A percentile compares a stretch with the other conserved stretches of the same genome.
Evolutionary conservation across 768 basidiomycete genomes (phyloP).

Genomic region (Hortiboletus campestris): DNA sequence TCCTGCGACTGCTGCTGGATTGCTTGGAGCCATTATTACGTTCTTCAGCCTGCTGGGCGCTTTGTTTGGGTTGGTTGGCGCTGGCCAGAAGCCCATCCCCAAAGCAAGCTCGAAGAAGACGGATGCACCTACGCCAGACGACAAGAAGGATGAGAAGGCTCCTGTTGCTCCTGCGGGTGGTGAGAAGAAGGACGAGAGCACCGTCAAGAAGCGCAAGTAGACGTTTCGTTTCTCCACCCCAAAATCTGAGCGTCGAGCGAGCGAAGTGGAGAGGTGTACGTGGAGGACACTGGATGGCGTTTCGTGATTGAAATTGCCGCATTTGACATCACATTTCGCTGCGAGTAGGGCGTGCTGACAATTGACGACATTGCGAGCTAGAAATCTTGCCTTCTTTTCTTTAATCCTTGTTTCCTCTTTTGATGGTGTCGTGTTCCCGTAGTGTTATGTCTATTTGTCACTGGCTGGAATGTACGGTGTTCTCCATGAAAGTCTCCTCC

Average conservation of each 20-base stretch:
- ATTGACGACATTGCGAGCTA: conserved; percentile 1
- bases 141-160: conserved; percentile 62
- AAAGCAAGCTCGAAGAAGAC: conserved; percentile 76
- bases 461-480: conserved; percentile 26
- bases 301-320: not conserved
- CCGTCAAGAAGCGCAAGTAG: conserved; percentile 75
- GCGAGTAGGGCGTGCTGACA: conserved; percentile 7
- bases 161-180: conserved; percentile 73
- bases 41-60: conserved; percentile 83
- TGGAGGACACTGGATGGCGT: conserved; percentile 11
- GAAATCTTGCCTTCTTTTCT: not conserved
- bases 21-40: conserved; percentile 72
- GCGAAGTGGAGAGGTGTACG: not conserved
- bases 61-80: conserved; percentile 76
- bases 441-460: too few relatives aligned
- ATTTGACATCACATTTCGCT: conserved; percentile 7
- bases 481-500: not conserved
- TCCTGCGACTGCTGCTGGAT: conserved; percentile 81
- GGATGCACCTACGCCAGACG: conserved; percentile 60
- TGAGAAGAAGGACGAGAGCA: conserved; percentile 67
- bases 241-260: conserved; percentile 10
- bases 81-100: conserved; percentile 63
- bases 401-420: conserved; percentile 16
- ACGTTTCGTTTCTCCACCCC: not conserved
- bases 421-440: too few relatives aligned